Evolutionary conservation across 345 rosid genomes (phyloP), one percentile per base, ranked within the genome.

Genomic region (Erucastrum elatum): DNA sequence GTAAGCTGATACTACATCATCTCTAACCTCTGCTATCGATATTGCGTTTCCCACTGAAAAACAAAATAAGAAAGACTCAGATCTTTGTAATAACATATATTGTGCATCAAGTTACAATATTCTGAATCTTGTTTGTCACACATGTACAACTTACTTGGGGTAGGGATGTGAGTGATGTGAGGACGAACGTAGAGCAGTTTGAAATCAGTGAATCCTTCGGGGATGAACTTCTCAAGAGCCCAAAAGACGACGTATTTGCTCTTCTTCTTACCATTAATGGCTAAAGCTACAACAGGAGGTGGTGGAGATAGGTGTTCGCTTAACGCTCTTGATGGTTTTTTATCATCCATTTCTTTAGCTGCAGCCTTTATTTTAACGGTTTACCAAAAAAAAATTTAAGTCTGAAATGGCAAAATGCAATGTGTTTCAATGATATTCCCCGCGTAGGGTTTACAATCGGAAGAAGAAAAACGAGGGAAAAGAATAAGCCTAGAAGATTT

Each of bases 1-100:
- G 71, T 91, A 92, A 64, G 98, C 97, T 75, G 85, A 76, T 10
- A 90, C 95, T 35, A 94, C 85, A 51, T 91, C 97, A 0, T 94
- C 91, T 53, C 94, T 87, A 66, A 91, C 89, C 86, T 91, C 89
- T 70, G 93, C 73, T 69, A 94, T 37, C 17, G 97, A 92, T 75
- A 91, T 77, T 4, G 66, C 83, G 66, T 89, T 91, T 61, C 96
- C 96, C 96, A 91, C 96, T 91, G 73, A 39, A 70, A 39, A 70
- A 77, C 8, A n/a, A 1, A 81, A 46, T 6, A 46, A 9, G 46
- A 62, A 66, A 44, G 56, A 59, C 25, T 56, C 66, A 1, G 16
- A 46, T 58, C 44, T 33, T 81, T 58, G 60, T 53, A 44, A 61
- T 29, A 49, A 7, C 1, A 27, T 5, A 68, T 25, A 16, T 73